Conservation (phyloP, 768 basidiomycete genomes). For the Mycena albidolilacea region DNA sequence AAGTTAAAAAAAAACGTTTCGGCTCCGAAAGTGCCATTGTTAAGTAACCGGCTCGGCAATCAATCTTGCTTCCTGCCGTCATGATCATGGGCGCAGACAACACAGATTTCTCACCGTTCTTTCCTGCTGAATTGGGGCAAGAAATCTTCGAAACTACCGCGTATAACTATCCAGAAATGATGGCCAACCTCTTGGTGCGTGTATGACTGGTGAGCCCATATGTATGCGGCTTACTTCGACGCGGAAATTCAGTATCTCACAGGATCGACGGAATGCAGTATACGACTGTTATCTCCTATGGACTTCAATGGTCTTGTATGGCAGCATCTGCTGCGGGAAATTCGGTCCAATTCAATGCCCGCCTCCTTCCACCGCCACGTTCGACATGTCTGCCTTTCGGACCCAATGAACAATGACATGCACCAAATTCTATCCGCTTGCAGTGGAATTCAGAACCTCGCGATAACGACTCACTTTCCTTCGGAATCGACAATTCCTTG, state of each 20-base stretch:
- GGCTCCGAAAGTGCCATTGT: neutral
- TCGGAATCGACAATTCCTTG: neutral
- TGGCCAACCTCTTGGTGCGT: no score
- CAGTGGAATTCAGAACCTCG: neutral
- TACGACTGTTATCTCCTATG: neutral
- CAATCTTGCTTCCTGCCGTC: no score
- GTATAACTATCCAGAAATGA: no score
- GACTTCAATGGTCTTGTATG: neutral
- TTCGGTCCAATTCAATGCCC: neutral
- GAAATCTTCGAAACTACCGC: no score
- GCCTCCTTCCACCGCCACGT: neutral
- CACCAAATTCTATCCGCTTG: neutral
- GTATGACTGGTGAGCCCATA: no score
- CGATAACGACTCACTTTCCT: no score
- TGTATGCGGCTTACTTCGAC: no score
- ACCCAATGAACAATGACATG: neutral
- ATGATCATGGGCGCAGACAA: no score
- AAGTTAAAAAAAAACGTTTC: neutral
- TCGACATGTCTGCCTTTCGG: neutral
- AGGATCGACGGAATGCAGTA: neutral
- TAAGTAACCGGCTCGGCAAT: no score
- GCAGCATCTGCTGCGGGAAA: neutral
- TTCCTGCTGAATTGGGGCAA: no score
- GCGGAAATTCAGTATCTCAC: neutral
- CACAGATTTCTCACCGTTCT: no score